phyloP scores from a whole-genome alignment of 2,329 filamentous ascomycete species.

The Penicillium sp. region DNA sequence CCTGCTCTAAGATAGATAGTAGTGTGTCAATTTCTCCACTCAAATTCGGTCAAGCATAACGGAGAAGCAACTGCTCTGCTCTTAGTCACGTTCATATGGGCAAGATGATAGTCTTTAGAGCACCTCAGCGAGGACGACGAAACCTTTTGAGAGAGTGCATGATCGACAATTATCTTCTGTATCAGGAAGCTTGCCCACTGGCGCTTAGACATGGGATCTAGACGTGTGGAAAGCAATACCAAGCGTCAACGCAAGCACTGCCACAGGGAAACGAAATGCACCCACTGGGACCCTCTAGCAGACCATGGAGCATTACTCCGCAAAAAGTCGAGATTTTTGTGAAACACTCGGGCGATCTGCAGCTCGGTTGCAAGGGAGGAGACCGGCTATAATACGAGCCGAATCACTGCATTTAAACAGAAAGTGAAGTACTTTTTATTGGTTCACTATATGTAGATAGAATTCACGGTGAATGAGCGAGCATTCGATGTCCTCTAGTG shows the following conservation, averaged over 20 bases:
- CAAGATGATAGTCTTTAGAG: too few relatives aligned
- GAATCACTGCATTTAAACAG: background rate
- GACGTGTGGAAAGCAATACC: background rate
- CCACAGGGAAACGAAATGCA: background rate
- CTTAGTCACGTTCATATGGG: background rate
- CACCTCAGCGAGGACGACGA: too few relatives aligned
- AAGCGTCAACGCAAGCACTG: background rate
- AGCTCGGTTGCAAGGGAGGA: slow-evolving; percentile 4
- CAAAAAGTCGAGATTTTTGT: background rate
- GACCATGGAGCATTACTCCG: background rate
- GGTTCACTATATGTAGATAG: background rate
- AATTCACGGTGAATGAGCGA: background rate
- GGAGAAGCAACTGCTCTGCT: background rate
- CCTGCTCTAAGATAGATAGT: too few relatives aligned
- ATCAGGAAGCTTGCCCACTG: background rate
- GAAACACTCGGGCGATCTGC: slow-evolving; percentile 1
- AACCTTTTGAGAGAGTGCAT: too few relatives aligned
- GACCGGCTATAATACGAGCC: background rate
- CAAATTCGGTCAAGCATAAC: background rate
- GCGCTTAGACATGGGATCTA: background rate
- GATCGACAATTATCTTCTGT: too few relatives aligned
- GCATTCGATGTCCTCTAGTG: background rate
- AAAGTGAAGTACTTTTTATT: background rate
- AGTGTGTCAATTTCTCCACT: background rate
- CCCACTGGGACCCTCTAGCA: background rate